These are phyloP conservation scores for Volvariella surrecta DNA, from an alignment of 1,284 basidiomycete species.

Conservation along the genomic window DNA sequence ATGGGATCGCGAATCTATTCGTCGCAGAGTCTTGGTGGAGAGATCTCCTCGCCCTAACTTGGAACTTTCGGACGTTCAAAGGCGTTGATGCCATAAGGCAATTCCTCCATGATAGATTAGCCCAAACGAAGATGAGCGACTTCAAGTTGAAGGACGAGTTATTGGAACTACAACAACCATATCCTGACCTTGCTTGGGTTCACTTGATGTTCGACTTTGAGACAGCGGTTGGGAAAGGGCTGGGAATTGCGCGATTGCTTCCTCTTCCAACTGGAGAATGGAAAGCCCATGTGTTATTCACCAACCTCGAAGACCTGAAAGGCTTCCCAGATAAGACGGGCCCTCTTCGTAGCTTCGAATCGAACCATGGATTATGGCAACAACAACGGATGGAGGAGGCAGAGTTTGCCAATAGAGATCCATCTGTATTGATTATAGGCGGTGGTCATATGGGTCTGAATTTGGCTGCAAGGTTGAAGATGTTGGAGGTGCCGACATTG, in stretches of 20 bases:
- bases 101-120: conserved; percentile 37
- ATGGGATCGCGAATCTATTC: conserved; percentile 15
- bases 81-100: conserved; percentile 26
- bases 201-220: conserved; percentile 51
- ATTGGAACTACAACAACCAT: conserved; percentile 26
- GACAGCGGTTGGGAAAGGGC: conserved; percentile 38
- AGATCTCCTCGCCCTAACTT: conserved; percentile 52
- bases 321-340: conserved; percentile 42
- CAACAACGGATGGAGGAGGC: conserved; percentile 23
- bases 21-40: conserved; percentile 46
- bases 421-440: conserved; percentile 50
- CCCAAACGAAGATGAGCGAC: conserved; percentile 15
- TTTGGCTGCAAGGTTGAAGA: conserved; percentile 52
- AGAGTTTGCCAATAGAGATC: conserved; percentile 29
- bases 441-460: conserved; percentile 64
- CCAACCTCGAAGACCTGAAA: conserved; percentile 48
- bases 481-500: conserved; percentile 43
- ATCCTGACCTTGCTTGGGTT: conserved; percentile 52
- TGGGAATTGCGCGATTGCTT: conserved; percentile 49
- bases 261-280: conserved; percentile 30
- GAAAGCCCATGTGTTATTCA: conserved; percentile 41
- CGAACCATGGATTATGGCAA: conserved; percentile 29
- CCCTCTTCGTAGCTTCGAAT: conserved; percentile 19
- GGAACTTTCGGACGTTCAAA: conserved; percentile 55
- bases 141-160: conserved; percentile 19